Conservation (phyloP, 1,284 basidiomycete genomes). For the Fomitopsis palustris region DNA sequence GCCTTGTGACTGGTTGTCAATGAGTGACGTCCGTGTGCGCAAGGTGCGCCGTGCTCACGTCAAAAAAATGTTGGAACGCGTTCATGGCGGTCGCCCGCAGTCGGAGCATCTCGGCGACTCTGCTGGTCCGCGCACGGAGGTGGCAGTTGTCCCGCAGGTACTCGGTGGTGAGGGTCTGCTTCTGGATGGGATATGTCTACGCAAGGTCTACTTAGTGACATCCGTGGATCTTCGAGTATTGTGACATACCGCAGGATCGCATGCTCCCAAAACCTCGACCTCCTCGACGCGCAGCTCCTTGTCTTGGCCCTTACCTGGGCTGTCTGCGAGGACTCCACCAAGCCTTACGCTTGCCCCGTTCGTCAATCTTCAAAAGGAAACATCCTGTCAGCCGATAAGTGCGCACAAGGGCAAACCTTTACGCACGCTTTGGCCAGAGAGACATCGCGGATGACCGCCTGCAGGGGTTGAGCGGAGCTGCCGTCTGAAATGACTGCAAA, state of each 20-base stretch:
- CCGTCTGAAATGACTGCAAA: constrained; percentile 87
- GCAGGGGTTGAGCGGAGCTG: constrained; percentile 61
- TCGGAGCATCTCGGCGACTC: constrained; percentile 71
- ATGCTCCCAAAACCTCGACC: constrained; percentile 67
- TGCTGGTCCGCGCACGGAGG: constrained; percentile 74
- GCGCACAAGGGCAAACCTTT: not conserved
- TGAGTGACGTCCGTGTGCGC: constrained; percentile 5
- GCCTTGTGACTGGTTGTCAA: constrained; percentile 53
- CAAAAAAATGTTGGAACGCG: constrained; percentile 60
- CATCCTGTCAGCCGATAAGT: not conserved
- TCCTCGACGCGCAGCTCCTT: constrained; percentile 72
- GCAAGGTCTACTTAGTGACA: not conserved
- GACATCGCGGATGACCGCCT: constrained; percentile 69
- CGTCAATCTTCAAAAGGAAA: constrained; percentile 43
- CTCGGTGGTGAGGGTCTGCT: constrained; percentile 71
- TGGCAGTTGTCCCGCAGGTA: constrained; percentile 83
- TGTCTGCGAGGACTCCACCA: constrained; percentile 60
- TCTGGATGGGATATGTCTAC: constrained; percentile 85
- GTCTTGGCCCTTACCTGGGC: constrained; percentile 67
- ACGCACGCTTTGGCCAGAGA: constrained; percentile 40
- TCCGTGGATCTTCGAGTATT: not conserved
- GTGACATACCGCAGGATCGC: constrained; percentile 64
- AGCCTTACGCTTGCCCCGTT: constrained; percentile 74
- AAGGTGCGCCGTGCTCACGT: constrained; percentile 42
- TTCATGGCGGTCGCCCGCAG: constrained; percentile 59